These are phyloP conservation scores for Dioscorea dumetorum DNA, from an alignment of 106 monocot species.

Conservation along the genomic window DNA sequence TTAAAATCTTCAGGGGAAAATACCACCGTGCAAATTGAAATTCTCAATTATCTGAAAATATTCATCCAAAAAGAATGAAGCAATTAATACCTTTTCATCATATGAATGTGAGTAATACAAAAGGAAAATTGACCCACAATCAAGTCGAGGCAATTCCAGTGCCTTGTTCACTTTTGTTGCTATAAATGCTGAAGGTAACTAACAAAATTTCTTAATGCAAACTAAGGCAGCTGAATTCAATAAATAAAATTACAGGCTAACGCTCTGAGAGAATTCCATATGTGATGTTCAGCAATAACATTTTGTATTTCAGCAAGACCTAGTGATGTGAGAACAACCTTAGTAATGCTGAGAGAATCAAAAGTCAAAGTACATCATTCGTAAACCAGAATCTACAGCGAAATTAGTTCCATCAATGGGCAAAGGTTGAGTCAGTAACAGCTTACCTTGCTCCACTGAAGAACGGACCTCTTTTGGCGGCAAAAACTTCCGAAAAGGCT, in stretches of 20 bases:
- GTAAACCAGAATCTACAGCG: neutral
- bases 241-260: too few species aligned
- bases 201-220: neutral
- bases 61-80: neutral
- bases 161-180: neutral
- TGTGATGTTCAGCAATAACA: neutral
- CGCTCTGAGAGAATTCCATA: too few species aligned
- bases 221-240: neutral
- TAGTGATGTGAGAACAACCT: neutral
- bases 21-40: neutral
- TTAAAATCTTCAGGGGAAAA: neutral
- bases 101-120: neutral
- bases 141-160: too few species aligned
- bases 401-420: neutral
- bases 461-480: slow-evolving; percentile 48
- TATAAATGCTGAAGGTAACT: neutral
- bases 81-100: neutral
- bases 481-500: slow-evolving; percentile 55
- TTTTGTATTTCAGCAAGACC: neutral
- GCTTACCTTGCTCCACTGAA: slow-evolving; percentile 34
- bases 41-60: neutral
- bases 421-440: neutral
- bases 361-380: neutral
- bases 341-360: neutral
- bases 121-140: neutral